A percentile compares a stretch with the other conserved stretches of the same genome.
These are phyloP conservation scores for Irpex lacteus DNA, from an alignment of 1,284 basidiomycete species.

Conservation along the genomic window DNA sequence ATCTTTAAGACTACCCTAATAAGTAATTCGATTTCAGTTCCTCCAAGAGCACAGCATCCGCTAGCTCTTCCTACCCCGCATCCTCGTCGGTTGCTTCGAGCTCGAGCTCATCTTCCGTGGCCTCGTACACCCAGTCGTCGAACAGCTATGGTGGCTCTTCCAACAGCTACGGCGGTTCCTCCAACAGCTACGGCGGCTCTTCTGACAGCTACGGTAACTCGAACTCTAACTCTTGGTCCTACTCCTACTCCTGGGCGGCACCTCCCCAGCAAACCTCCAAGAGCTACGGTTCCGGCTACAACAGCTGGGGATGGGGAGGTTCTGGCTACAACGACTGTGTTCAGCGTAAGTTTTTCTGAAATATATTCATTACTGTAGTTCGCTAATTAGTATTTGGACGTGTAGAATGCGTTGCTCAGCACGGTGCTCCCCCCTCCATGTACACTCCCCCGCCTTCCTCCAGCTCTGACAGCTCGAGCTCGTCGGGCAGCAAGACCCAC, in stretches of 20 bases:
- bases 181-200: constrained; percentile 3
- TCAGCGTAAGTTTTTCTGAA: constrained; percentile 46
- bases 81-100: constrained; percentile 21
- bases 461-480: constrained; percentile 18
- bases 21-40: background rate
- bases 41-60: constrained; percentile 8
- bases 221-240: constrained; percentile 7
- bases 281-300: constrained; percentile 65
- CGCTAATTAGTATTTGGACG: constrained; percentile 7
- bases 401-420: constrained; percentile 64
- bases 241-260: constrained; percentile 3
- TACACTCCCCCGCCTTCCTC: constrained; percentile 39
- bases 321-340: constrained; percentile 67
- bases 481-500: constrained; percentile 41
- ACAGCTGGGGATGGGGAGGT: constrained; percentile 46
- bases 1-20: background rate
- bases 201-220: constrained; percentile 16
- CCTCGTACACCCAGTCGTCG: constrained; percentile 2
- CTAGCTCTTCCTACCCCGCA: constrained; percentile 28
- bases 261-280: constrained; percentile 10
- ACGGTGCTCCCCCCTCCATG: constrained; percentile 40
- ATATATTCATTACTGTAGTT: background rate
- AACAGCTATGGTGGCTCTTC: constrained; percentile 2
- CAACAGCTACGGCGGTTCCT: constrained; percentile 5
- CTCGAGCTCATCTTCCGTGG: constrained; percentile 14